Percentiles rank a stretch among this genome's conserved stretches.
Evolutionary conservation across 116 monocot genomes (phyloP).

Genomic region (Papilionanthe hybrid): DNA sequence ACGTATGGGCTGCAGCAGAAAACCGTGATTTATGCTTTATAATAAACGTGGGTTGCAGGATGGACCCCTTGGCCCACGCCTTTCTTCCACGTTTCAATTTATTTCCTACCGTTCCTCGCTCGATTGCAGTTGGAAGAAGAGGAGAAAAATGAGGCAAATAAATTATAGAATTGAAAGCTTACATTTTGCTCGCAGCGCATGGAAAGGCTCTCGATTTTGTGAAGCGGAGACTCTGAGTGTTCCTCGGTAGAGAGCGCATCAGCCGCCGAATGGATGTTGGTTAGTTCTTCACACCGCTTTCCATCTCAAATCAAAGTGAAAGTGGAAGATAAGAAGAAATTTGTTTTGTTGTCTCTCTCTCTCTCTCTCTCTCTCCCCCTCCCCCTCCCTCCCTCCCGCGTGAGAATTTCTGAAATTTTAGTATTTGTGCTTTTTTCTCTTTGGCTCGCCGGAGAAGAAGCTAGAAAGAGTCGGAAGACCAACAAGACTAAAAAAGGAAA

Average conservation of each 20-base stretch:
- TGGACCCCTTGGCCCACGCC: too few species aligned
- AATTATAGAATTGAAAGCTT: conserved; percentile 1
- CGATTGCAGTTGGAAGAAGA: too few species aligned
- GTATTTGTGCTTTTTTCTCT: background rate
- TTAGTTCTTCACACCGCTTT: conserved; percentile 30
- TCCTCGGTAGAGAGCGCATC: conserved; percentile 50
- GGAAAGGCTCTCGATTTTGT: conserved; percentile 93
- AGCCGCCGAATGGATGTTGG: conserved; percentile 60
- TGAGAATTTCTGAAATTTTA: background rate
- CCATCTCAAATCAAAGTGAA: conserved; percentile 21
- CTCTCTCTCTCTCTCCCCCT: too few species aligned
- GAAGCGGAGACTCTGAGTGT: conserved; percentile 46
- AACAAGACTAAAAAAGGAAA: background rate
- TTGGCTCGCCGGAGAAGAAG: background rate
- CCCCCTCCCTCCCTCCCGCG: background rate
- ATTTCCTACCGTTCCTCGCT: too few species aligned
- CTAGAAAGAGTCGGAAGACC: background rate
- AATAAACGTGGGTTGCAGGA: too few species aligned
- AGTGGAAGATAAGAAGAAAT: background rate
- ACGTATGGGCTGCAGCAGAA: too few species aligned
- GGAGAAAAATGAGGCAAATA: background rate
- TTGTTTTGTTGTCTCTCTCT: background rate
- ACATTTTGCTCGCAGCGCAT: conserved; percentile 96
- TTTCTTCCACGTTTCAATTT: too few species aligned
- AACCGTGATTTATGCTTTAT: too few species aligned